Percentiles rank a stretch among this genome's conserved stretches.
These are phyloP conservation scores for Aspergillus floridensis DNA, from an alignment of 2,329 filamentous ascomycete genomes.

Conservation along the genomic window DNA sequence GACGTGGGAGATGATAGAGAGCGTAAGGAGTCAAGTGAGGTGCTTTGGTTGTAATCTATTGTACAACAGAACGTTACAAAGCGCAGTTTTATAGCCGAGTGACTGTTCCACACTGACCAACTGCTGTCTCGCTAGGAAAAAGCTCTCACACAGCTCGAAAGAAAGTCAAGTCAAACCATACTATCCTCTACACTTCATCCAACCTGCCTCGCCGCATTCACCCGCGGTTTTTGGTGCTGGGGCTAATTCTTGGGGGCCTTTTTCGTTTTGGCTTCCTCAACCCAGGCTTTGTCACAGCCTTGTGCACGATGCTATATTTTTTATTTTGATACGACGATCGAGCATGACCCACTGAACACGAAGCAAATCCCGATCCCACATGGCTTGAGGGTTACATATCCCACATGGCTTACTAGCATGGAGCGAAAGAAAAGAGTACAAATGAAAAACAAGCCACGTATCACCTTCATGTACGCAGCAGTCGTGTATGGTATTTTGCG, in stretches of 20 bases:
- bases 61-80: neutral
- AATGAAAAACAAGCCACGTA: neutral
- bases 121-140: too few relatives aligned
- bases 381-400: too few relatives aligned
- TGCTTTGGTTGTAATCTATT: neutral
- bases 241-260: neutral
- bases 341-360: neutral
- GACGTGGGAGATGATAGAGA: neutral
- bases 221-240: neutral
- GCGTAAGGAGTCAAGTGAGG: too few relatives aligned
- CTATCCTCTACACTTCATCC: neutral
- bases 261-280: neutral
- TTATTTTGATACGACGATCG: neutral
- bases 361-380: neutral
- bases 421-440: neutral
- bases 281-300: neutral
- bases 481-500: neutral
- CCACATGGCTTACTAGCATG: neutral
- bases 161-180: neutral
- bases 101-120: too few relatives aligned
- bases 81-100: neutral
- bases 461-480: neutral
- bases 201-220: neutral
- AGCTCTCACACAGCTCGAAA: too few relatives aligned
- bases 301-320: neutral